These are phyloP conservation scores for Pleurotus pulmonarius DNA, from an alignment of 768 basidiomycete species.

Conservation along the genomic window DNA sequence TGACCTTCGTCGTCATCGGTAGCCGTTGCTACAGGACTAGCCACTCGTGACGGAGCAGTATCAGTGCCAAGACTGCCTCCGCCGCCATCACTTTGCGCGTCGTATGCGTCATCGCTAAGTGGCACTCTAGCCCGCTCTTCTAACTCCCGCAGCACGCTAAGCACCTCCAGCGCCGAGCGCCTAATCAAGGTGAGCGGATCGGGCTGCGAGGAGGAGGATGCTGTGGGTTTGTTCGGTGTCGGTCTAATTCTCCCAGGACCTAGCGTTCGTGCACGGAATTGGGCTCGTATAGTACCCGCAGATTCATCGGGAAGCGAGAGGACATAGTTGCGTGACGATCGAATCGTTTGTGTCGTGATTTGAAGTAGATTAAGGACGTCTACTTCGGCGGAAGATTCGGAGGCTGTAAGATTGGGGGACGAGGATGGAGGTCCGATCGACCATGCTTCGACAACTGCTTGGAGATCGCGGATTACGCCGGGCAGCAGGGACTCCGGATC, in stretches of 20 bases:
- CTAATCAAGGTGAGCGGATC: constrained; percentile 72
- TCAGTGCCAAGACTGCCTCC: constrained; percentile 10
- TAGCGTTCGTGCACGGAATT: constrained; percentile 54
- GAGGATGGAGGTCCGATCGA: constrained; percentile 29
- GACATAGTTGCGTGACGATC: constrained; percentile 81
- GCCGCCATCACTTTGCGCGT: constrained; percentile 69
- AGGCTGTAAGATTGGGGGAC: not conserved
- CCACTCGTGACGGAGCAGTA: constrained; percentile 29
- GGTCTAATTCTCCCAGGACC: constrained; percentile 1
- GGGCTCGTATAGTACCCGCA: constrained; percentile 46
- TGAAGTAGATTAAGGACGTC: constrained; percentile 74
- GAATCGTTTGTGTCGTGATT: constrained; percentile 75
- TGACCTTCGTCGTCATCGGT: constrained; percentile 27
- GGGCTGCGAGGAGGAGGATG: constrained; percentile 19
- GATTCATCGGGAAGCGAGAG: constrained; percentile 78
- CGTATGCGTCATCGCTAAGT: constrained; percentile 78
- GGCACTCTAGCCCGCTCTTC: constrained; percentile 79
- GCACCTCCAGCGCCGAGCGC: constrained; percentile 77
- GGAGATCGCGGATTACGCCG: constrained; percentile 72
- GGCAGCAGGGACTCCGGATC: constrained; percentile 78
- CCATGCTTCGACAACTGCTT: constrained; percentile 63
- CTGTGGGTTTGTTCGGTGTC: constrained; percentile 8
- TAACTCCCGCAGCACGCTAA: constrained; percentile 71
- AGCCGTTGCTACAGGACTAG: constrained; percentile 33
- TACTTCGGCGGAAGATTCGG: constrained; percentile 23